These are phyloP conservation scores for Avena eriantha DNA, from an alignment of 176 grass and related monocot genomes.

Conservation along the genomic window DNA sequence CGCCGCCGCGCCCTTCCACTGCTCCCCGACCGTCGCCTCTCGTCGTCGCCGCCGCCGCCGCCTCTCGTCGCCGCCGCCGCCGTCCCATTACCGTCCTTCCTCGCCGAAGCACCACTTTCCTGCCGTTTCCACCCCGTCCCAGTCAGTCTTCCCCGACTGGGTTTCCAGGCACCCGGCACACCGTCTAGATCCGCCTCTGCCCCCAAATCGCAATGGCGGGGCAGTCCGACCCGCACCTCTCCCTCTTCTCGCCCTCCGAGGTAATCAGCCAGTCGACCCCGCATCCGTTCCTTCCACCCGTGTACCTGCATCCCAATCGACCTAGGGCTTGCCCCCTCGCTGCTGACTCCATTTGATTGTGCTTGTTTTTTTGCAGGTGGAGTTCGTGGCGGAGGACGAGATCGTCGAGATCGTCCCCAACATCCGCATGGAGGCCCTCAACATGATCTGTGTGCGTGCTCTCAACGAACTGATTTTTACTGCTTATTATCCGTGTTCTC, in stretches of 20 bases:
- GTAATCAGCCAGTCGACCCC: background rate
- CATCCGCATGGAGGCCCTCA: conserved; percentile 80
- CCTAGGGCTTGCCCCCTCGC: background rate
- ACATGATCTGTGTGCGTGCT: conserved; percentile 78
- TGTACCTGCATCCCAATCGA: background rate
- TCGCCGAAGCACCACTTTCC: background rate
- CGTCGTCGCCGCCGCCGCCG: too few species aligned
- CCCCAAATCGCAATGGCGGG: conserved; percentile 32
- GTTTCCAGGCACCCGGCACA: background rate
- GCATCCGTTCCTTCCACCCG: background rate
- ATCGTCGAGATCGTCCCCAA: conserved; percentile 81
- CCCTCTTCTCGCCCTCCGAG: conserved; percentile 82
- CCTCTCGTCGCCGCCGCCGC: background rate
- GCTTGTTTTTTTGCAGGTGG: conserved; percentile 56
- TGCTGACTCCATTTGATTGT: background rate
- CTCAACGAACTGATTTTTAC: conserved; percentile 1
- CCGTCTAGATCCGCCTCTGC: background rate
- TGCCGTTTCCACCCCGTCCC: background rate
- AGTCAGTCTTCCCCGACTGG: background rate
- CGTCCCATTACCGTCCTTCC: background rate
- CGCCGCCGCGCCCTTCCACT: background rate
- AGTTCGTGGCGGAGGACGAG: conserved; percentile 86
- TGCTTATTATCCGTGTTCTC: too few species aligned
- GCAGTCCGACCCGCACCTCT: conserved; percentile 74
- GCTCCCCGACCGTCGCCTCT: background rate